Conservation (phyloP, 2,329 filamentous ascomycete species). For the Blastomyces emzantsi region DNA sequence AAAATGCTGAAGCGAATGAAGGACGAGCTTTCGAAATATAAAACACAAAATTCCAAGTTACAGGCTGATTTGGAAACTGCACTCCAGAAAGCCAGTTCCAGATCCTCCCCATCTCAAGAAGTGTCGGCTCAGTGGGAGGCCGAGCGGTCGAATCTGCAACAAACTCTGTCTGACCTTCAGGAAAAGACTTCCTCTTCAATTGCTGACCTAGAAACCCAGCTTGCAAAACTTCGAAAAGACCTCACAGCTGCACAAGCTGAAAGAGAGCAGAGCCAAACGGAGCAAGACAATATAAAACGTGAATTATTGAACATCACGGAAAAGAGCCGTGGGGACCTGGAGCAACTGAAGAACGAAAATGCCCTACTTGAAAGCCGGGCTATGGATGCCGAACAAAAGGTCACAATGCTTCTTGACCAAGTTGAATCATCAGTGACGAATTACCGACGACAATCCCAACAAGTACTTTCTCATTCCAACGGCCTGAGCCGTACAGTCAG, state of each 20-base stretch:
- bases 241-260: constrained; percentile 57
- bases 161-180: constrained; percentile 61
- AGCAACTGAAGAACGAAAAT: constrained; percentile 78
- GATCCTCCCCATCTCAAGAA: constrained; percentile 31
- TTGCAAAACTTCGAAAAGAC: constrained; percentile 60
- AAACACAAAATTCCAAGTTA: constrained; percentile 71
- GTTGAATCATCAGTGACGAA: constrained; percentile 90
- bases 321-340: constrained; percentile 58
- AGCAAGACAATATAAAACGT: constrained; percentile 45
- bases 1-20: constrained; percentile 99
- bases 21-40: constrained; percentile 89
- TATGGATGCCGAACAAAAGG: constrained; percentile 83
- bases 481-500: constrained; percentile 45
- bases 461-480: constrained; percentile 29
- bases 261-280: constrained; percentile 56
- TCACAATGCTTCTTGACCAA: constrained; percentile 85
- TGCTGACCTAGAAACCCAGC: constrained; percentile 59
- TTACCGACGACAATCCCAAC: constrained; percentile 68
- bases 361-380: constrained; percentile 70
- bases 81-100: constrained; percentile 44
- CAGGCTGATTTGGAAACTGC: constrained; percentile 69
- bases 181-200: constrained; percentile 58
- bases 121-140: constrained; percentile 59
- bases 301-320: constrained; percentile 50
- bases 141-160: constrained; percentile 59